Evolutionary conservation across 179 eudicot species (phyloP), one percentile per base, ranked within the genome.

Genomic region (Drosera spatulata): DNA sequence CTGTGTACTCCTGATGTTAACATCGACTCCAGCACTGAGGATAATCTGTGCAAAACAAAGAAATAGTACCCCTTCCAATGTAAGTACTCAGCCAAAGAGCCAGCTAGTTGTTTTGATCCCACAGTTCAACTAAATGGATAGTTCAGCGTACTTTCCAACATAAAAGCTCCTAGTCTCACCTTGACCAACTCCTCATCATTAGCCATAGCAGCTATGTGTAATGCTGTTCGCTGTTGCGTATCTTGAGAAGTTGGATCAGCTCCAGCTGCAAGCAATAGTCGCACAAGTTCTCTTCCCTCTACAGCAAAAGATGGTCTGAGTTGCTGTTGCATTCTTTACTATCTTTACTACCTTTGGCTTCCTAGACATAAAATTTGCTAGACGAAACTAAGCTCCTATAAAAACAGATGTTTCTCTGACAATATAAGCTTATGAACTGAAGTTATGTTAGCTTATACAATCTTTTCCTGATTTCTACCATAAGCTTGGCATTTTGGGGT

Each of bases 221-320:
- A 77, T 59, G 85, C 85, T 59, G 99, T 89, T 64, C 95, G 84
- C 50, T 89, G 85, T 58, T 81, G 95, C 63, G 72, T 69, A 75
- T 93, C 99, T 72, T 89, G 88, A 45, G 85, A 89, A 58, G 72
- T 74, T 59, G 95, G 88, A 77, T 86, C 88, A 60, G 99, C 99
- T 62, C 97, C 95, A 68, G 95, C 85, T 73, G 88, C 85, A 69
- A 93, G 95, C 75, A 93, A 75, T 66, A 83, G 60, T 56, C 60
- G 66, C 43, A 93, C 99, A 67, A 93, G 58, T 77, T 93, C 99
- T 77, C 97, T 84, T 55, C 99, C 99, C 71, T 84, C 99, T 93
- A 66, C 63, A 69, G 41, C 60, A 73, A 5, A 67, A 66, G 22
- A 45, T 47, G 65, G 39, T 33, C 41, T 0, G 10, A 33, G n/a